A percentile compares a stretch with the other conserved stretches of the same genome.
phyloP scores from a whole-genome alignment of 192 early-diverging fungal species.

The Oehlia diaphana region DNA sequence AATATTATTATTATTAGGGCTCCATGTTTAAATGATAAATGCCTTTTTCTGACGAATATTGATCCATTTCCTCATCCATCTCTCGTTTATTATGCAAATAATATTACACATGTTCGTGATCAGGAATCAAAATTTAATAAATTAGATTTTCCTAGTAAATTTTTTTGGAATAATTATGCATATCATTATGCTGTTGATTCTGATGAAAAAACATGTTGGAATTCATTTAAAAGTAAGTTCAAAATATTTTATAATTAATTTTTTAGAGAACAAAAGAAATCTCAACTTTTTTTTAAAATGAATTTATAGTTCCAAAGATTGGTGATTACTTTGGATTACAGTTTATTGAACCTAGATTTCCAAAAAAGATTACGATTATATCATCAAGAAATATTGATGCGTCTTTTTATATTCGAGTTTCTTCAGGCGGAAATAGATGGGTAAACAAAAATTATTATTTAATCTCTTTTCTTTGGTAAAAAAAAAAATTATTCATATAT shows the following conservation, averaged over 20 bases:
- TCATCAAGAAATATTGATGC: constrained; percentile 19
- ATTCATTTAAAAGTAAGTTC: constrained; percentile 42
- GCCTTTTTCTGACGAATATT: constrained; percentile 53
- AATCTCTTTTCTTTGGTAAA: background rate
- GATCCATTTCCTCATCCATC: constrained; percentile 51
- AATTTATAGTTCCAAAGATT: constrained; percentile 34
- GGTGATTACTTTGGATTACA: constrained; percentile 57
- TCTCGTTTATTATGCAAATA: constrained; percentile 38
- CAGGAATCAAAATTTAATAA: constrained; percentile 43
- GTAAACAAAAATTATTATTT: constrained; percentile 2
- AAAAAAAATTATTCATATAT: no score
- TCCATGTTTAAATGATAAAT: constrained; percentile 53
- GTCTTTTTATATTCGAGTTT: constrained; percentile 9
- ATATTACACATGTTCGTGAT: constrained; percentile 42
- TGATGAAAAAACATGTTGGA: constrained; percentile 52
- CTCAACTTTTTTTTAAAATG: background rate
- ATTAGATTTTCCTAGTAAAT: constrained; percentile 41
- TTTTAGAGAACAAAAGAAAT: background rate
- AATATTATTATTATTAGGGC: constrained; percentile 16
- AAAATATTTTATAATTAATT: background rate
- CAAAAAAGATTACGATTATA: constrained; percentile 19
- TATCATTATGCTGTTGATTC: constrained; percentile 55
- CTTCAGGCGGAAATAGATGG: constrained; percentile 9
- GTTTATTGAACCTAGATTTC: constrained; percentile 38
- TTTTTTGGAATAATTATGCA: constrained; percentile 43